Conservation (phyloP, 2,329 filamentous ascomycete genomes). For the Alternaria novae-zelandiae region DNA sequence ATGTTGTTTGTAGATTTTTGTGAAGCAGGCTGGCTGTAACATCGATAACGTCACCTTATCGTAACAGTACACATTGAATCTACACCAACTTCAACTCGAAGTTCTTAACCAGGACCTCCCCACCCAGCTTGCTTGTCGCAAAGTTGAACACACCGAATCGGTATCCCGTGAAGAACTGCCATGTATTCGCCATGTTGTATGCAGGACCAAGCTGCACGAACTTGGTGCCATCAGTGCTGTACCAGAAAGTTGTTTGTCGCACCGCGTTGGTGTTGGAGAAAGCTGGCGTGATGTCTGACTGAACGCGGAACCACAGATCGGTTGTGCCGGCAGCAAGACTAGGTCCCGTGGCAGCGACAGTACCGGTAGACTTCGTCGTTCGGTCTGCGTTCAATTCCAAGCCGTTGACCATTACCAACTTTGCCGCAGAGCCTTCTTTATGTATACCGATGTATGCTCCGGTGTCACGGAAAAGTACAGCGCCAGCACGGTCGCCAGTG, state of each 20-base stretch:
- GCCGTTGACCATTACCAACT: constrained; percentile 47
- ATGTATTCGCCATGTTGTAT: constrained; percentile 45
- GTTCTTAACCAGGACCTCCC: constrained; percentile 33
- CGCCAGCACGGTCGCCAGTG: constrained; percentile 60
- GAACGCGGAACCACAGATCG: constrained; percentile 42
- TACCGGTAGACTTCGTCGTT: constrained; percentile 42
- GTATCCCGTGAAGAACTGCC: constrained; percentile 50
- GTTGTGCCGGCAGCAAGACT: constrained; percentile 17
- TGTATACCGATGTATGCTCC: constrained; percentile 61
- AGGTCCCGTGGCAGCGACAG: constrained; percentile 34
- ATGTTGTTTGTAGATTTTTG: not conserved
- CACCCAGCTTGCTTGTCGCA: constrained; percentile 45
- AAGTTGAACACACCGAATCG: constrained; percentile 50
- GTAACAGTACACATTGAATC: not conserved
- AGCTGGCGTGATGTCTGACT: constrained; percentile 47
- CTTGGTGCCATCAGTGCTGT: constrained; percentile 44
- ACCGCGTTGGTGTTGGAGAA: constrained; percentile 27
- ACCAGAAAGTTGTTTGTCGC: constrained; percentile 43
- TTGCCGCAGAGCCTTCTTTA: constrained; percentile 47
- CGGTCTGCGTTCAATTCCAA: constrained; percentile 49
- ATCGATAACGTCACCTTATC: not conserved
- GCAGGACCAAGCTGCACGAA: constrained; percentile 41
- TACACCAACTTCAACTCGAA: constrained; percentile 21
- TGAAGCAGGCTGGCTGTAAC: not conserved
- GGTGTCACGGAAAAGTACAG: constrained; percentile 61